Base-by-base conservation (phyloP, 2,329 filamentous ascomycete genomes). In the Shiraia sp. region DNA sequence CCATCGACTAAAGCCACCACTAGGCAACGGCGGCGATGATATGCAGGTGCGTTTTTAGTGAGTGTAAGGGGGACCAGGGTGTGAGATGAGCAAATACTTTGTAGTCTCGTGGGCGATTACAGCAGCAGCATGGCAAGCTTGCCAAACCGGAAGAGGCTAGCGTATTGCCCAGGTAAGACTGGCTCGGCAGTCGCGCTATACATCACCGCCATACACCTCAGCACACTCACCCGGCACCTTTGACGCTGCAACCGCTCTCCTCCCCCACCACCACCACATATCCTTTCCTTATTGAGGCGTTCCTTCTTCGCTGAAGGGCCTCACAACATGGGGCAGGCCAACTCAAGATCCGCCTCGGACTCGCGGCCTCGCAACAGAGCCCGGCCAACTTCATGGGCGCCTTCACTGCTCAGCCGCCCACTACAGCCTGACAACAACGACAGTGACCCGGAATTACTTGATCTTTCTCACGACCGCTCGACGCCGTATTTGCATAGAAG, bases 251-350 rank as follows among this genome's bases (percentile, higher is more conserved):
- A 35, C 33, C 19, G 19, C 19, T 22, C 19, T 22, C 23, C 40
- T 26, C 14, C 32, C 37, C 36, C 40, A 17, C 28, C 15, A 23
- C 22, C 42, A 33, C 35, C 28, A 36, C 41, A 13, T 32, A 29
- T 39, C 19, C 19, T 24, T 22, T 38, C 24, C 32, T 32, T 40
- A 33, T 25, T 33, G 42, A 43, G 48, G 57, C 49, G 47, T 49
- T 51, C 46, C 53, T 58, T 51, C 43, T 40, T 47, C 42, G 50
- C 57, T 52, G 57, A 51, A 50, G 48, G 57, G 49, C 61, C 55
- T 53, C 53, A 40, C 42, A 57, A 42, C 36, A 72, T 72, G 69
- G 69, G 69, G 44, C 68, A 69, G 59, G 61, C 63, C 50, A 63
- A 55, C 51, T 71, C 69, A 15, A 55, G 59, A 52, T 58, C 54